phyloP scores from a whole-genome alignment of 768 basidiomycete species.

The Leccinum truebloodii region DNA sequence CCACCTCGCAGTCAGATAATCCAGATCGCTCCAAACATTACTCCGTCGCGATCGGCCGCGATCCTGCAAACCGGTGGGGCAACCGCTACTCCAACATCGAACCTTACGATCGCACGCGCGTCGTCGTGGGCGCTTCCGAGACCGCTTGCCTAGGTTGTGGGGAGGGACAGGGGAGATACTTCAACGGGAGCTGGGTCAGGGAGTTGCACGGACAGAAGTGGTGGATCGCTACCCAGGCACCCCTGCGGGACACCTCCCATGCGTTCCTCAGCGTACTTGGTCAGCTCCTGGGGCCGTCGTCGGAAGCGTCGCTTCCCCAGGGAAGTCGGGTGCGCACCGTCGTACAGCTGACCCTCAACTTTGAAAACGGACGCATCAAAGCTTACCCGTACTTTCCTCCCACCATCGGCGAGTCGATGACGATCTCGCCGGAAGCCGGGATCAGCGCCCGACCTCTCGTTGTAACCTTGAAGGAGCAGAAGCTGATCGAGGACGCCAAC shows the following conservation, averaged over 20 bases:
- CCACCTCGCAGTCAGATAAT: constrained; percentile 12
- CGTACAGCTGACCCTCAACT: constrained; percentile 76
- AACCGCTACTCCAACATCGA: constrained; percentile 77
- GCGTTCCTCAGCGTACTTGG: constrained; percentile 73
- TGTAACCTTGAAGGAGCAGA: constrained; percentile 55
- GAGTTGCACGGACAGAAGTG: constrained; percentile 70
- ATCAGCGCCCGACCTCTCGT: constrained; percentile 45
- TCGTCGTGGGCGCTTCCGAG: constrained; percentile 44
- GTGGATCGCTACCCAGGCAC: constrained; percentile 89
- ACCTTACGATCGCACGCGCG: constrained; percentile 82
- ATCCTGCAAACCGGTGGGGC: constrained; percentile 41
- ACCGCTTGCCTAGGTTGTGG: constrained; percentile 19
- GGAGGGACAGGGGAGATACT: constrained; percentile 49
- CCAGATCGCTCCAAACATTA: constrained; percentile 46
- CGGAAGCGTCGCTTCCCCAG: constrained; percentile 22
- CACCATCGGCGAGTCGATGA: constrained; percentile 51
- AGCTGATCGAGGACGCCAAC: constrained; percentile 52
- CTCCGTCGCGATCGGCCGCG: constrained; percentile 51
- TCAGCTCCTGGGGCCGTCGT: constrained; percentile 44
- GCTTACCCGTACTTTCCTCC: constrained; percentile 78
- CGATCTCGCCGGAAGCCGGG: constrained; percentile 48
- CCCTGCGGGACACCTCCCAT: constrained; percentile 67
- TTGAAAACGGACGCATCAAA: constrained; percentile 72
- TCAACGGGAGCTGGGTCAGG: constrained; percentile 87
- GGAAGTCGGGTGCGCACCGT: constrained; percentile 64